A percentile compares a stretch with the other conserved stretches of the same genome.
Evolutionary conservation across 1,284 basidiomycete species (phyloP).

Genomic region (Agaricales sp.): DNA sequence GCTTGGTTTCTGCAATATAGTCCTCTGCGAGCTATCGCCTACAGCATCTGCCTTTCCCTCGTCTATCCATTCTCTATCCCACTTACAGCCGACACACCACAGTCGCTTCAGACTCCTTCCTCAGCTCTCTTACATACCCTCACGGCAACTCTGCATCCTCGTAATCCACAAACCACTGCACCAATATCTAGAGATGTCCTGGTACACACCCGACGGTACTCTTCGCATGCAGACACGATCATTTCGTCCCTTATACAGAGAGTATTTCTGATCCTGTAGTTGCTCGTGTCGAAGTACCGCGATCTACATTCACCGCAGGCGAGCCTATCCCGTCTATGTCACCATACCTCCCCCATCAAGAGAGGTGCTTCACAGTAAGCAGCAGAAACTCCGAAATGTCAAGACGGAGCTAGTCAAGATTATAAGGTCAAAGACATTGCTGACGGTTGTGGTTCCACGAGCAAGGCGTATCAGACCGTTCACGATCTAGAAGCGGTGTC

Average conservation of each 20-base stretch:
- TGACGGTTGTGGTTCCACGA: too few species aligned
- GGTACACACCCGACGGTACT: slow-evolving; percentile 67
- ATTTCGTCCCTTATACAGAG: slow-evolving; percentile 47
- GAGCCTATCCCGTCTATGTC: slow-evolving; percentile 71
- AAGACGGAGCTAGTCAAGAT: slow-evolving; percentile 61
- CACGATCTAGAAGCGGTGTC: too few species aligned
- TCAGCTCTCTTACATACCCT: slow-evolving; percentile 60
- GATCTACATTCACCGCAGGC: slow-evolving; percentile 54
- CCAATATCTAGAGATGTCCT: slow-evolving; percentile 43
- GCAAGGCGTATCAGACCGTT: too few species aligned
- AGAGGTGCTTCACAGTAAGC: slow-evolving; percentile 53
- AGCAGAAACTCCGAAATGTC: slow-evolving; percentile 62
- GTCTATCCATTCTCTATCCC: slow-evolving; percentile 70
- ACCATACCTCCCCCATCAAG: slow-evolving; percentile 61
- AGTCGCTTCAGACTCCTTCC: slow-evolving; percentile 60
- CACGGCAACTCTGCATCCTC: slow-evolving; percentile 51
- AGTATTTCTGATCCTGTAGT: slow-evolving; percentile 48
- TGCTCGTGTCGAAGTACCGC: slow-evolving; percentile 59
- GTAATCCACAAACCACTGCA: slow-evolving; percentile 23
- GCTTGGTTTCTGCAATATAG: slow-evolving; percentile 41
- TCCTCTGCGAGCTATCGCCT: slow-evolving; percentile 33
- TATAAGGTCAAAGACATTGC: slow-evolving; percentile 36
- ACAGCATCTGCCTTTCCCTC: slow-evolving; percentile 35
- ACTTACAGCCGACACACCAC: slow-evolving; percentile 61
- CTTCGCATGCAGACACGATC: slow-evolving; percentile 48